Base-by-base conservation (phyloP, 2,329 filamentous ascomycete species). In the Stachybotrys echinatus region DNA sequence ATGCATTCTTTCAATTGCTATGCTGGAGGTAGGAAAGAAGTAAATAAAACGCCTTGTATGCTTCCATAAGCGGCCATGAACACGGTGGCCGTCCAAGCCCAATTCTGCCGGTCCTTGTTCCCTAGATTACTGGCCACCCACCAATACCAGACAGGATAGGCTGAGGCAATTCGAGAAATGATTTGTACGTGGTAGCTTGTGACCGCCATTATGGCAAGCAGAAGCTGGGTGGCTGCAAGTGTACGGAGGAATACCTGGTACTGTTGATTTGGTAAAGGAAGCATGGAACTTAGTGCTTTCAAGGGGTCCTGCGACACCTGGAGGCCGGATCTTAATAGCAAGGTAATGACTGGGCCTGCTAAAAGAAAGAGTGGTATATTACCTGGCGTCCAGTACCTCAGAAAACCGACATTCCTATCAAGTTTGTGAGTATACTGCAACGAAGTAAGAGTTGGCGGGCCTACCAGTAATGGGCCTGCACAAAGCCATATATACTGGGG, bases 101-200 rank as follows among this genome's bases (percentile, higher is more conserved):
- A 49, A 52, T 59, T 46, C 49, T 58, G 48, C 52, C 61, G 54
- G 56, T 64, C 62, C 10, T 60, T 57, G 21, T 69, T 63, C 43
- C 65, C 57, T 6, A 81, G 58, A 31, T 65, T 67, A 4, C 69
- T 70, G 1, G 88, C 88, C 38, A 95, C 65, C 75, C 87, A 89
- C 76, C 88, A 85, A 64, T 96, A 94, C 90, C 91, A 96, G 18
- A 94, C 69, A 1, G 91, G 88, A 66, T 92, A 96, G 0, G 85
- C 92, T 0, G 92, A 96, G 2, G 89, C 87, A 17, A 99, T 78
- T 21, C 94, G 83, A 42, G 87, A 95, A 60, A 97, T 87, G 58
- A 99, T 95, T 68, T 99, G 94, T 22, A 96, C 87, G 64, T 99
- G 94, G 63, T 95, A 95, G 54, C 74, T 89, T 12, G 85, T 89